Evolutionary conservation across 2,329 filamentous ascomycete genomes (phyloP), one percentile per base, ranked within the genome.

Genomic region (Chrysoporthe deuterocubensis): DNA sequence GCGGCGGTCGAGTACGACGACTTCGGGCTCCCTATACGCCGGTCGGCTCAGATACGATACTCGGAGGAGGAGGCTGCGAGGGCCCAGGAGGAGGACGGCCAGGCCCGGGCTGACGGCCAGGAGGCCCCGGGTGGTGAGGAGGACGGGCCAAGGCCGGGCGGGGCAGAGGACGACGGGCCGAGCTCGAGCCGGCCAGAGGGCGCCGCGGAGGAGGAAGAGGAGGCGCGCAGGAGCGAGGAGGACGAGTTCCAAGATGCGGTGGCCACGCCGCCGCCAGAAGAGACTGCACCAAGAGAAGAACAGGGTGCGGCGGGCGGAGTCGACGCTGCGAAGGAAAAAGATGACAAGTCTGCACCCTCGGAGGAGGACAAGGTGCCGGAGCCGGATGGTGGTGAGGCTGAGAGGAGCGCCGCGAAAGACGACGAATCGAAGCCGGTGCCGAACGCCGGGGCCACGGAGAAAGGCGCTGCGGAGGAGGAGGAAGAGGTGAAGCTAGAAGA

Each of bases 11-110:
- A 90, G 74, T 79, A 89, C 68, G 90, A 93, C 76, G 90, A 93
- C 72, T 93, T 92, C 76, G 90, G 90, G 62, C 80, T 93, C 71
- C 90, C 90, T 21, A 84, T 90, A 70, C 83, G 82, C 75, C 42
- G 42, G 16, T 16, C 40, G 14, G n/a, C 59, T 4, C 62, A 86
- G 83, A 73, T 83, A 77, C 73, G 73, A 77, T 73, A 78, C 76
- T 65, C 69, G 13, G 62, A 64, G n/a, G 66, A 70, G 54, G 67
- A 65, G 50, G 62, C 65, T 16, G 70, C 70, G 60, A 54, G 61
- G 46, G 65, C 56, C 58, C 62, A 62, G 48, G 65, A 67, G 18
- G 50, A 44, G 40, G 57, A 54, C 11, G 54, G 50, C 57, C 59
- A 21, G 4, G 59, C 54, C 65, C 70, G 64, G 68, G 60, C 57